These are phyloP conservation scores for Neltuma alba DNA, from an alignment of 306 rosid species.

Conservation along the genomic window DNA sequence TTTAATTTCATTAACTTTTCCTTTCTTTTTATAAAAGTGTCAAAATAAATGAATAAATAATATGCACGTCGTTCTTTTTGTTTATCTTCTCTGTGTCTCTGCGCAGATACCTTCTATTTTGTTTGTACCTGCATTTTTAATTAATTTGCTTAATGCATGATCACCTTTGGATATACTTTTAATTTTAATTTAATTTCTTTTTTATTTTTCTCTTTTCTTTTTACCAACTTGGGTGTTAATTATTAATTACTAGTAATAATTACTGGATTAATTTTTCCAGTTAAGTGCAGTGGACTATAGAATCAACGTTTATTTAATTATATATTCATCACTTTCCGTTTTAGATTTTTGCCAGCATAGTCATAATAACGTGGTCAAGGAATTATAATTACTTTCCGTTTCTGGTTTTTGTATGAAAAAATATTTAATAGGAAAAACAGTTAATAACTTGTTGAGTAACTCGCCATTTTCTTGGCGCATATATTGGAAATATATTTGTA, in stretches of 20 bases:
- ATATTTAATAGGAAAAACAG: neutral
- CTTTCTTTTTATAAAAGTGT: conserved; percentile 1
- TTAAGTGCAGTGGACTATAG: neutral
- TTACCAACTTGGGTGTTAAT: neutral
- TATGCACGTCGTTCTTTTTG: neutral
- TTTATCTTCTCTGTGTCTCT: neutral
- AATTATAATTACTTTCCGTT: too few relatives aligned
- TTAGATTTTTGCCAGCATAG: neutral
- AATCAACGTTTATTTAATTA: neutral
- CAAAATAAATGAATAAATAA: neutral
- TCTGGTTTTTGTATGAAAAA: too few relatives aligned
- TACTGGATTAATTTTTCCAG: neutral
- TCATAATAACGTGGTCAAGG: neutral
- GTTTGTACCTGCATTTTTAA: conserved; percentile 4
- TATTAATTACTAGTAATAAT: neutral
- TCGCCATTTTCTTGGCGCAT: neutral
- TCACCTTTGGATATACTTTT: neutral
- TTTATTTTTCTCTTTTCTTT: neutral
- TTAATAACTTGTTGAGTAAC: neutral
- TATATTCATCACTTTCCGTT: neutral
- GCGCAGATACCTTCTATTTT: conserved; percentile 20
- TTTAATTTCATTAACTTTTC: neutral
- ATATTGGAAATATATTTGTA: neutral
- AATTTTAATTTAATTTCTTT: neutral
- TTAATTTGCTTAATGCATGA: neutral